These are phyloP conservation scores for Emmonsiellopsis sp. DNA, from an alignment of 2,329 filamentous ascomycete genomes.

Conservation along the genomic window DNA sequence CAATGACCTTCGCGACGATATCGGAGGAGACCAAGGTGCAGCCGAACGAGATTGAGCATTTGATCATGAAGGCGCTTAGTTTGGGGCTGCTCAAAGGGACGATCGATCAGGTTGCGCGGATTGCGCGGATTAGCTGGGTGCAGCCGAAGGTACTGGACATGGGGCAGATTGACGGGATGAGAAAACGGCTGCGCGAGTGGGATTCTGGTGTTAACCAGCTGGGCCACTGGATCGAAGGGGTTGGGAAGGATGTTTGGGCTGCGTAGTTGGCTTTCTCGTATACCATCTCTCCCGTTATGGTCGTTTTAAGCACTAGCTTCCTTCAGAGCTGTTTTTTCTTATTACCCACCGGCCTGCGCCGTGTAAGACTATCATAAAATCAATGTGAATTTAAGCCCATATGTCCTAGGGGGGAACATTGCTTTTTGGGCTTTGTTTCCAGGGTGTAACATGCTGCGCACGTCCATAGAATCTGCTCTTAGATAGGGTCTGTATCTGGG, in stretches of 20 bases:
- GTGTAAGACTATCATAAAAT: neutral
- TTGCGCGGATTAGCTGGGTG: constrained; percentile 96
- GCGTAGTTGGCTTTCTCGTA: constrained; percentile 42
- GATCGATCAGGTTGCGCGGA: constrained; percentile 91
- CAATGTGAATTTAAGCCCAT: neutral
- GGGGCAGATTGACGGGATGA: constrained; percentile 90
- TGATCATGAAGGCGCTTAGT: constrained; percentile 98
- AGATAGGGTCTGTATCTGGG: neutral
- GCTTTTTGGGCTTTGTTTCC: neutral
- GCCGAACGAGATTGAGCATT: constrained; percentile 86
- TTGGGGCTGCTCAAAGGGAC: constrained; percentile 80
- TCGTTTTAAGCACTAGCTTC: neutral
- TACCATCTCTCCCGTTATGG: neutral
- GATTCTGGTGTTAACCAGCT: constrained; percentile 91
- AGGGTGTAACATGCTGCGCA: neutral
- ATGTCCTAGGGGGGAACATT: neutral
- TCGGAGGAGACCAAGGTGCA: constrained; percentile 85
- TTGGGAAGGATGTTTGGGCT: constrained; percentile 93
- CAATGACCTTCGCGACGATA: constrained; percentile 86
- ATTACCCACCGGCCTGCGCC: neutral
- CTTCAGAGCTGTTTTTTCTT: neutral
- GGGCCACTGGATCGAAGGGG: constrained; percentile 92
- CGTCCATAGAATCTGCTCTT: too few relatives aligned
- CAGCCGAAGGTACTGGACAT: constrained; percentile 96
- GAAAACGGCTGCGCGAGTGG: constrained; percentile 81